Evolutionary conservation across 768 basidiomycete species (phyloP), one percentile per base, ranked within the genome.

Genomic region (Kwoniella pini): DNA sequence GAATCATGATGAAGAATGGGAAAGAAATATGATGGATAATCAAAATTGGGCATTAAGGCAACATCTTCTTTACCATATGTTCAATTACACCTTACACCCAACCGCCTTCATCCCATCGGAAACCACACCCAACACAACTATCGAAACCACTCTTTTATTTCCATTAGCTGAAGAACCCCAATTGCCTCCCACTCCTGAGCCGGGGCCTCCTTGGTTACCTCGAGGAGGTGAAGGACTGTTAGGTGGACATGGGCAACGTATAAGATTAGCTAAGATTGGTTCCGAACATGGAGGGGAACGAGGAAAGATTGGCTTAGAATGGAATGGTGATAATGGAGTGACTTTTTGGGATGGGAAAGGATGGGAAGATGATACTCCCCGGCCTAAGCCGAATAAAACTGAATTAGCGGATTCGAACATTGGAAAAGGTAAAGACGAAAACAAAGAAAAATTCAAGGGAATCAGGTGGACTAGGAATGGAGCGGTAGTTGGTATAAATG

Each of bases 1-100:
- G 40, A 19, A 11, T 19, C 40, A 28, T 30, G 30, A 48, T 17
- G 46, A 36, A n/a, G 62, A 64, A 26, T 54, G 62, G 12, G 50
- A 59, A 33, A 52, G 26, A 19, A 11, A 28, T 2, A 15, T 40
- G 44, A 24, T 57, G 53, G 64, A 67, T 57, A 79, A 82, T 51
- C 54, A 68, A 21, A 67, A 70, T 85, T 36, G 82, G 82, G 22
- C 93, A 94, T 79, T 98, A 44, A 84, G 95, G 54, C 93, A 96
- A 71, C 88, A 94, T 71, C 83, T 99, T 53, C 87, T 97, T 71
- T 98, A 98, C 76, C 96, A 98, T 78, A 79, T 97, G 44, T 82
- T 98, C 67, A 96, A 98, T 78, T 86, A 86, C 76, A 85, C 88
- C 5, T 74, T 96, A 28, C 69, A 82, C 19, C 68, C 77, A 10